Conservation (phyloP, 2,329 filamentous ascomycete species). For the Colletotrichum sp. region DNA sequence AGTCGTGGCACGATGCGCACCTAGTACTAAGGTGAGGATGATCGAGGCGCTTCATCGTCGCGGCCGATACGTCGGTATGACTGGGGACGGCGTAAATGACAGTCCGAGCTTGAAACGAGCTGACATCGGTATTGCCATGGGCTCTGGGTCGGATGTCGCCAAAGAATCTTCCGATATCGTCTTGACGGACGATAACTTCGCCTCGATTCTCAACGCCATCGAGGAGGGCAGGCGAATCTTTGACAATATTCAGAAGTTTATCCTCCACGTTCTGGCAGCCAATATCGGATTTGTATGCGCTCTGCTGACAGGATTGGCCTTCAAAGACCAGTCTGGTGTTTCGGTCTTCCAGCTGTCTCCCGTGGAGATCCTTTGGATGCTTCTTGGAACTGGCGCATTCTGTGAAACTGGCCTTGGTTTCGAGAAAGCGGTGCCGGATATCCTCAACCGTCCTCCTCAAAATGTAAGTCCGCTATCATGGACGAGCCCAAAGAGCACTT, state of each 20-base stretch:
- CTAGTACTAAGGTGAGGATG: slow-evolving; percentile 76
- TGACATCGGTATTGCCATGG: slow-evolving; percentile 76
- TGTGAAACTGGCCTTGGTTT: slow-evolving; percentile 81
- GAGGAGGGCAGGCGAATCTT: slow-evolving; percentile 76
- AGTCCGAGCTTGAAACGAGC: slow-evolving; percentile 72
- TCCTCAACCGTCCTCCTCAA: slow-evolving; percentile 72
- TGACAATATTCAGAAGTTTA: slow-evolving; percentile 79
- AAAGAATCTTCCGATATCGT: slow-evolving; percentile 71
- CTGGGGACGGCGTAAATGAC: slow-evolving; percentile 78
- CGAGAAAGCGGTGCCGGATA: slow-evolving; percentile 72
- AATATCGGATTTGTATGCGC: slow-evolving; percentile 76
- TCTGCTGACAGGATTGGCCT: slow-evolving; percentile 72
- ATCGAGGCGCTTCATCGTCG: slow-evolving; percentile 74
- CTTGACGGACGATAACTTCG: slow-evolving; percentile 76
- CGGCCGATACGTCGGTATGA: slow-evolving; percentile 51
- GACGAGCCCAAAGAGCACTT: background rate
- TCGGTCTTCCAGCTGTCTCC: slow-evolving; percentile 78
- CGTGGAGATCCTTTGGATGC: slow-evolving; percentile 82
- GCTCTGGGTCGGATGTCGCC: slow-evolving; percentile 67
- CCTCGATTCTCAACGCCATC: slow-evolving; percentile 72
- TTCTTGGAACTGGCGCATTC: slow-evolving; percentile 78
- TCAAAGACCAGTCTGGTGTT: slow-evolving; percentile 68
- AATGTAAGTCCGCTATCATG: background rate
- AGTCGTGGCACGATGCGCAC: slow-evolving; percentile 73
- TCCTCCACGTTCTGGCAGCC: slow-evolving; percentile 71